A percentile compares a stretch with the other conserved stretches of the same genome.
These are phyloP conservation scores for Verticillium isaacii DNA, from an alignment of 2,329 filamentous ascomycete genomes.

Conservation along the genomic window DNA sequence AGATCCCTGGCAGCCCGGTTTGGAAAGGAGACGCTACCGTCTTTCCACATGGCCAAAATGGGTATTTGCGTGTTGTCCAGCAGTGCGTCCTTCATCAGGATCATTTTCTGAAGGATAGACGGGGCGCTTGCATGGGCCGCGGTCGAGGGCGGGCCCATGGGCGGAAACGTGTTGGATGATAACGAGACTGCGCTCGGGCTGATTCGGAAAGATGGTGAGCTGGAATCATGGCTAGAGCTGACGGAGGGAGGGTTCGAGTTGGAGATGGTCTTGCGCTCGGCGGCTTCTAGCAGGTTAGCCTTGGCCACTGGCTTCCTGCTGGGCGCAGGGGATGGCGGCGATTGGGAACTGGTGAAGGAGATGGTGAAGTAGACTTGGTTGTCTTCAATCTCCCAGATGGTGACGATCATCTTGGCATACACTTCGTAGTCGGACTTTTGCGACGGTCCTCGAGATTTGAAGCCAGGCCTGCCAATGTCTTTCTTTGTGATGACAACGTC, in stretches of 20 bases:
- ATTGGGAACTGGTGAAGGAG: slow-evolving; percentile 63
- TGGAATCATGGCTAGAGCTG: slow-evolving; percentile 42
- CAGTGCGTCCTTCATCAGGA: slow-evolving; percentile 71
- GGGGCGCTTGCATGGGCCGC: slow-evolving; percentile 51
- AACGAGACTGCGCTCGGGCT: slow-evolving; percentile 50
- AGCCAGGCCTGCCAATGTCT: slow-evolving; percentile 32
- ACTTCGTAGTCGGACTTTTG: slow-evolving; percentile 36
- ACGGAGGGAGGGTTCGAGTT: slow-evolving; percentile 42
- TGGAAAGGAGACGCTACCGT: slow-evolving; percentile 67
- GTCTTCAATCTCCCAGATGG: slow-evolving; percentile 66
- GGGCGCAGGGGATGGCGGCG: slow-evolving; percentile 24
- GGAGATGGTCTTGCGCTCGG: slow-evolving; percentile 38
- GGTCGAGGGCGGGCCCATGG: slow-evolving; percentile 58
- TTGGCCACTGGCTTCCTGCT: slow-evolving; percentile 30
- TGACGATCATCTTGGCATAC: slow-evolving; percentile 71
- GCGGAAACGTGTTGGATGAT: slow-evolving; percentile 58
- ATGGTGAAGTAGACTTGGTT: slow-evolving; percentile 66
- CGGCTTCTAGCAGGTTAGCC: slow-evolving; percentile 36
- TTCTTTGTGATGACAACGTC: slow-evolving; percentile 62
- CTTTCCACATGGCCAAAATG: slow-evolving; percentile 76
- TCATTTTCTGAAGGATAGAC: slow-evolving; percentile 67
- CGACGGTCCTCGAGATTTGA: slow-evolving; percentile 26
- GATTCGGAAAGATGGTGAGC: slow-evolving; percentile 36
- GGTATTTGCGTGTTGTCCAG: slow-evolving; percentile 71
- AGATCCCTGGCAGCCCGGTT: slow-evolving; percentile 60